These are phyloP conservation scores for Annulohypoxylon nitens DNA, from an alignment of 495 filamentous ascomycete genomes.

Conservation along the genomic window DNA sequence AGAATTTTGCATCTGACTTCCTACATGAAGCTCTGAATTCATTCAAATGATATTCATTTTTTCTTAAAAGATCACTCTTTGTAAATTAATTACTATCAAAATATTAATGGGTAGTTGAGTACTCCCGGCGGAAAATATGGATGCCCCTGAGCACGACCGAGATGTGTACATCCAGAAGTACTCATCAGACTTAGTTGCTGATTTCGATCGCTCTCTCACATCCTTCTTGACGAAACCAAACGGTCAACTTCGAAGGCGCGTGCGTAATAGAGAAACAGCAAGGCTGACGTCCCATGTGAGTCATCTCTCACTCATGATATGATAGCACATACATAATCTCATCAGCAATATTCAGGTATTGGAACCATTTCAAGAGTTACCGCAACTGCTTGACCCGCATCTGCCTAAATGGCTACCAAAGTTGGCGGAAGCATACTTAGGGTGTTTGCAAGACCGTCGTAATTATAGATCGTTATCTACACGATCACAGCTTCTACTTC, in stretches of 20 bases:
- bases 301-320: neutral
- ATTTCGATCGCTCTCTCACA: conserved; percentile 70
- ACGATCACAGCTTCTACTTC: conserved; percentile 61
- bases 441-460: conserved; percentile 67
- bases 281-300: conserved; percentile 61
- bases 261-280: conserved; percentile 59
- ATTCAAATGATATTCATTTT: neutral
- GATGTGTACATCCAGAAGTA: conserved; percentile 81
- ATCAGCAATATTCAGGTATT: conserved; percentile 64
- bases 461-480: conserved; percentile 49
- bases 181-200: conserved; percentile 74
- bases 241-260: conserved; percentile 56
- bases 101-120: conserved; percentile 4
- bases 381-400: conserved; percentile 93
- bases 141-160: conserved; percentile 67
- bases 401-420: conserved; percentile 78
- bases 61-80: neutral
- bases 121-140: conserved; percentile 52
- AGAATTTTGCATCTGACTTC: neutral
- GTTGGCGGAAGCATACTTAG: conserved; percentile 79
- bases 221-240: conserved; percentile 64
- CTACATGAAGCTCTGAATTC: neutral
- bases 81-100: neutral
- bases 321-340: conserved; percentile 18
- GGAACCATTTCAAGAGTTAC: conserved; percentile 94